Base-by-base conservation (phyloP, 305 asterid species). In the Solanum aculeatissimum region DNA sequence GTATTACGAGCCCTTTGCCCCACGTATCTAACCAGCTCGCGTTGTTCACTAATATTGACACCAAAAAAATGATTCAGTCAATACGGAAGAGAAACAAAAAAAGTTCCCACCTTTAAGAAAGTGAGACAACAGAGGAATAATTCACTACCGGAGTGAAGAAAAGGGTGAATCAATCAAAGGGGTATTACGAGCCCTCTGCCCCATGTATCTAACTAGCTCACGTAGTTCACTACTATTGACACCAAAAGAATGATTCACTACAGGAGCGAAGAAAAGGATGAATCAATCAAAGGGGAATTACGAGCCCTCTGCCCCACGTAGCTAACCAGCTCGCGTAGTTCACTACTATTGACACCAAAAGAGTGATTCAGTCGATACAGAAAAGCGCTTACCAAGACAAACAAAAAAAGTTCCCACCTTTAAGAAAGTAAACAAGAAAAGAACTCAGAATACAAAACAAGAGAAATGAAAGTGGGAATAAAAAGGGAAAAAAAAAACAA, bases 401-500 rank as follows among this genome's bases (percentile, higher is more conserved):
- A 70, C 54, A 6, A 40, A 40, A 19, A n/a, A 40, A 19, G 27
- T n/a, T 38, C 18, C 49, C 77, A 18, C 53, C 53, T 81, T 58
- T 29, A 65, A 65, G 29, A 62, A 47, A 15, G 11, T 38, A 57
- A 27, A 47, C 2, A 14, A 35, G 40, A 69, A 13, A 27, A 14
- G 3, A 29, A 43, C 65, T 40, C 68, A 63, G 43, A 75, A 49
- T 18, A 25, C 27, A 45, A 68, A 74, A 83, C 62, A 70, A 54
- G 58, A 83, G 57, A 51, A 81, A 27, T 69, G 57, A 60, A 86
- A 82, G 43, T 3, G 55, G 69, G 81, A 80, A 85, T 91, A 85
- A 90, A 84, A 89, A 80, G 90, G 88, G 68, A 4, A 4, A 83
- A 81, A 74, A 14, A 10, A 84, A 83, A 40, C 81, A 83, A 66